phyloP scores from a whole-genome alignment of 2,329 filamentous ascomycete genomes.

The Colletotrichum chrysophilum region DNA sequence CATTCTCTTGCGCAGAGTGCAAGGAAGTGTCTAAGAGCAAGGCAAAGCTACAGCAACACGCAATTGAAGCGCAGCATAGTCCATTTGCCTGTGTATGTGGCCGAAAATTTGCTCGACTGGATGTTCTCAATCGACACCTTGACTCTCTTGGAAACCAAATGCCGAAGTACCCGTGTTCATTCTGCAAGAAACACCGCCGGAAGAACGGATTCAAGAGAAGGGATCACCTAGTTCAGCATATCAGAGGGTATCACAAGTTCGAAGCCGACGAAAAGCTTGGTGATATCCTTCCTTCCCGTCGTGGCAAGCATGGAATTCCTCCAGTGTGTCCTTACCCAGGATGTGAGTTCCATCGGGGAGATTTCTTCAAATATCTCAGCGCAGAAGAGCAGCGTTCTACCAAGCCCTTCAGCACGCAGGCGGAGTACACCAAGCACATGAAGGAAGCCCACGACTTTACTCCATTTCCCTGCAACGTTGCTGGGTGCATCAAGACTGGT shows the following conservation, averaged over 20 bases:
- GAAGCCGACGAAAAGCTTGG: slow-evolving; percentile 21
- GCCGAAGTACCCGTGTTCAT: slow-evolving; percentile 30
- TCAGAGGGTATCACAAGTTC: slow-evolving; percentile 39
- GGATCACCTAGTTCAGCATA: slow-evolving; percentile 42
- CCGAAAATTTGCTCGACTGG: slow-evolving; percentile 27
- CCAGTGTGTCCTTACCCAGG: slow-evolving; percentile 24
- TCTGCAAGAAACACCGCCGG: slow-evolving; percentile 36
- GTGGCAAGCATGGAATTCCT: not conserved
- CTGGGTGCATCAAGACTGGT: slow-evolving; percentile 30
- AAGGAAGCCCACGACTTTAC: slow-evolving; percentile 37
- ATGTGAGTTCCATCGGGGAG: slow-evolving; percentile 26
- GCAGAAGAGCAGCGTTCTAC: not conserved
- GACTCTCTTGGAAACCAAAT: slow-evolving; percentile 18
- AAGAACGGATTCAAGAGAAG: slow-evolving; percentile 36
- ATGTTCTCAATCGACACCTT: slow-evolving; percentile 31
- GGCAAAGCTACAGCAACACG: not conserved
- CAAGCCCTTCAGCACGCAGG: slow-evolving; percentile 24
- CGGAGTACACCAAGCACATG: slow-evolving; percentile 40
- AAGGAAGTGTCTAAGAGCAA: not conserved
- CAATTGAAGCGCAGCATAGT: slow-evolving; percentile 16
- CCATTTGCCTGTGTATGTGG: slow-evolving; percentile 28
- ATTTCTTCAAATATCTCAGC: slow-evolving; percentile 12
- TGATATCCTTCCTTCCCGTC: not conserved
- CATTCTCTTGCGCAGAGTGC: not conserved
- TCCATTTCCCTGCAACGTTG: slow-evolving; percentile 33